Evolutionary conservation across 345 rosid genomes (phyloP).

Genomic region (Dipteronia dyeriana): DNA sequence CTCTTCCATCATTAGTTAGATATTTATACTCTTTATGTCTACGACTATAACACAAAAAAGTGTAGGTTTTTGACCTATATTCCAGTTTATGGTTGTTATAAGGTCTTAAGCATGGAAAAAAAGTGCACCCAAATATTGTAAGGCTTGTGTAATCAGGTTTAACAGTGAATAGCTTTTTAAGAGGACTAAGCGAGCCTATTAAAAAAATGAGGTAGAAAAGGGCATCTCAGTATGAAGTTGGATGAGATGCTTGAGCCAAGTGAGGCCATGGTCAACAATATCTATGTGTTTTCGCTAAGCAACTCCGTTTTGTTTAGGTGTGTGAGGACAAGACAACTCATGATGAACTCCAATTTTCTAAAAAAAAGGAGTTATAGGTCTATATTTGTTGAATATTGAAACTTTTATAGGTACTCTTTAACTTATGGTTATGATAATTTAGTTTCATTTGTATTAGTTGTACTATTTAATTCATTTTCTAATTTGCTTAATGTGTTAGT

Average conservation of each 20-base stretch:
- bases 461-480: too few relatives aligned
- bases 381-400: not conserved
- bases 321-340: not conserved
- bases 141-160: not conserved
- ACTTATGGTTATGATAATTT: too few relatives aligned
- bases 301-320: not conserved
- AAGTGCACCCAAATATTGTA: not conserved
- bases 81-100: not conserved
- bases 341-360: not conserved
- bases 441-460: too few relatives aligned
- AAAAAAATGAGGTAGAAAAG: not conserved
- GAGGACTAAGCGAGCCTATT: not conserved
- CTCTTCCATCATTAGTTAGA: not conserved
- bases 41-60: not conserved
- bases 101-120: not conserved
- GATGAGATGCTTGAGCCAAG: not conserved
- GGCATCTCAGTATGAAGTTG: not conserved
- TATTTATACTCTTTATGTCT: not conserved
- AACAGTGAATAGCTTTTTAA: not conserved
- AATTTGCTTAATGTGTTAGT: too few relatives aligned
- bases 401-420: too few relatives aligned
- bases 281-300: not conserved
- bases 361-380: not conserved
- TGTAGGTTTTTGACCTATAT: not conserved
- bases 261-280: not conserved